Base-by-base conservation (phyloP, 2,329 filamentous ascomycete species). In the Magnaporthiopsis incrustans region DNA sequence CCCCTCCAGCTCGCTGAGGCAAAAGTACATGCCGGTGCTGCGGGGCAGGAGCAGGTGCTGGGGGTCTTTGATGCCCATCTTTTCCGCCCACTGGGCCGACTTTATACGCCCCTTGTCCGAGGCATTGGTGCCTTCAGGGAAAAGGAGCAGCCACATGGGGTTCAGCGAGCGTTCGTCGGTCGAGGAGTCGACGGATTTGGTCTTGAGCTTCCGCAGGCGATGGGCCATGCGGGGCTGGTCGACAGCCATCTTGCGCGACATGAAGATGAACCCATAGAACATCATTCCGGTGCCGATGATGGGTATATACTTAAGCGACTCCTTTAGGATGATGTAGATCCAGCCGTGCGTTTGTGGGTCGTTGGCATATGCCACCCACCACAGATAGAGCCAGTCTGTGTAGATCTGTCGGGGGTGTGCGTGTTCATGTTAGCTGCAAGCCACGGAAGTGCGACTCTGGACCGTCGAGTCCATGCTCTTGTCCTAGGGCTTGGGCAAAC, bases 291-390 rank as follows among this genome's bases (percentile, higher is more conserved):
- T 87, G 2, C 92, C 92, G 32, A 96, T 82, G 63, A 96, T 77
- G 1, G 92, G 92, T 22, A 96, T 87, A 69, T 86, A 88, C 74
- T 91, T 92, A 67, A 96, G 79, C 1, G 90, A 93, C 73, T 96
- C 90, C 72, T 96, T 96, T 63, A 96, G 79, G 70, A 96, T 94
- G 73, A 96, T 96, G 78, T 92, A 96, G 71, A 96, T 82, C 72
- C 92, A 89, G 14, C 92, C 92, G 70, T 95, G 90, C 85, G 92
- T 91, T 63, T 84, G 82, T 65, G 89, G 90, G 2, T 70, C 74
- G 71, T 88, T 88, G 32, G 90, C 91, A 71, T 96, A 96, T n/a
- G 88, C 90, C 32, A 92, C 88, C 92, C 92, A 96, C 92, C 92
- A 96, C 10, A 96, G 83, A 73, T 96, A 96, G 11, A 96, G 77